A percentile compares a stretch with the other conserved stretches of the same genome.
phyloP scores from a whole-genome alignment of 495 filamentous ascomycete species.

The Astrothelium macrocarpum region DNA sequence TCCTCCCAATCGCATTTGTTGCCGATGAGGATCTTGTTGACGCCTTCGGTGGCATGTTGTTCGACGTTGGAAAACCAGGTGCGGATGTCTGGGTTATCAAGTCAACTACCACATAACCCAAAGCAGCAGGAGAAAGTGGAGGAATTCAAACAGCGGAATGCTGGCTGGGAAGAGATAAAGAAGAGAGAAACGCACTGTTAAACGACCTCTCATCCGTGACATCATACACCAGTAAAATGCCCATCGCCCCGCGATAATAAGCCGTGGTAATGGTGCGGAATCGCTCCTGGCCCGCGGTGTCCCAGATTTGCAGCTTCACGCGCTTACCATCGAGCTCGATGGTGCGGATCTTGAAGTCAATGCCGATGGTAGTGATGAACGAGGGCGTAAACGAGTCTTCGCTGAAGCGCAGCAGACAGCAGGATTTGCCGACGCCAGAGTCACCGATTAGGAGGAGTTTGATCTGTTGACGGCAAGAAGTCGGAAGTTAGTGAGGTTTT shows the following conservation, averaged over 20 bases:
- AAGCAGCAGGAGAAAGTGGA: too few species aligned
- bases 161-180: neutral
- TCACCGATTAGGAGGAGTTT: conserved; percentile 98
- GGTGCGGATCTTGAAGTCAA: conserved; percentile 99
- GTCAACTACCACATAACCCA: too few species aligned
- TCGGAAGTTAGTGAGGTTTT: too few species aligned
- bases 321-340: conserved; percentile 97
- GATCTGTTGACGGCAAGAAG: conserved; percentile 50
- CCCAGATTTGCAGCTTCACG: conserved; percentile 99
- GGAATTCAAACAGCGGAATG: too few species aligned
- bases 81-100: conserved; percentile 65
- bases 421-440: conserved; percentile 96
- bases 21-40: conserved; percentile 98
- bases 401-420: conserved; percentile 95
- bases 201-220: conserved; percentile 96
- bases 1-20: conserved; percentile 99
- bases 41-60: conserved; percentile 96
- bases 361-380: conserved; percentile 99
- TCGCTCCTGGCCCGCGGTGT: conserved; percentile 94
- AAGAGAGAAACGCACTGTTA: conserved; percentile 61
- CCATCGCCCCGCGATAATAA: conserved; percentile 97
- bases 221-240: conserved; percentile 95
- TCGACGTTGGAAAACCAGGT: conserved; percentile 99
- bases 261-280: conserved; percentile 98
- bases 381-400: conserved; percentile 98